Conservation (phyloP, 106 monocot species). For the Amphibolis antarctica region DNA sequence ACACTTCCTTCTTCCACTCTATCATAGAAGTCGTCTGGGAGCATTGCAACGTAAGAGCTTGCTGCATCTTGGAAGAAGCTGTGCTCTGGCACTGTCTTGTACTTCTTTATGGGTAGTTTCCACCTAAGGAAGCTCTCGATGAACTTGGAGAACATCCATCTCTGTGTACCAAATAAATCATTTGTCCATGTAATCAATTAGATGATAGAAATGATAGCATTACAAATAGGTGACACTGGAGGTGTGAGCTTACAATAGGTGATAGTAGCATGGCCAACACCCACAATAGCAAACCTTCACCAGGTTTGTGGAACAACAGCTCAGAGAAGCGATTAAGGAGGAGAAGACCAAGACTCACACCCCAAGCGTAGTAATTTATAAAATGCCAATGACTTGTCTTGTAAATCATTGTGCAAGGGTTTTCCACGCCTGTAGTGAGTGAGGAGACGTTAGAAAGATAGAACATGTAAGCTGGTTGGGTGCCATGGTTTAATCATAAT, state of each 20-base stretch:
- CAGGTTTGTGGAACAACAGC: slow-evolving; percentile 1
- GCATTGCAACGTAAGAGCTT: slow-evolving; percentile 73
- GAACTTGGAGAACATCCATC: slow-evolving; percentile 58
- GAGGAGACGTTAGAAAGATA: too few species aligned
- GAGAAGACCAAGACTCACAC: slow-evolving; percentile 9
- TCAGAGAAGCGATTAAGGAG: slow-evolving; percentile 8
- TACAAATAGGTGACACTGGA: neutral
- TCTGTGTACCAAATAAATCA: slow-evolving; percentile 23
- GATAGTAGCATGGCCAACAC: slow-evolving; percentile 11
- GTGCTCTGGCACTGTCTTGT: slow-evolving; percentile 65
- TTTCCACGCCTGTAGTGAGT: neutral
- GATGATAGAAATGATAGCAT: neutral
- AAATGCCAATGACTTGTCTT: neutral
- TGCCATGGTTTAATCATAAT: too few species aligned
- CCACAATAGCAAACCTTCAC: neutral
- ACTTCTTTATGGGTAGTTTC: slow-evolving; percentile 63
- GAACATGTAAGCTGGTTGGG: too few species aligned
- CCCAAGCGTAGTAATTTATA: slow-evolving; percentile 15
- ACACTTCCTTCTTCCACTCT: slow-evolving; percentile 62
- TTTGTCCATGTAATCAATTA: neutral
- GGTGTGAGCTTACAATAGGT: slow-evolving; percentile 14
- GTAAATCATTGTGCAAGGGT: neutral
- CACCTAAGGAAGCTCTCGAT: slow-evolving; percentile 71
- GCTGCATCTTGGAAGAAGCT: slow-evolving; percentile 75
- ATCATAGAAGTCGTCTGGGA: slow-evolving; percentile 70